Conservation (phyloP, 495 filamentous ascomycete genomes). For the Penicillium cataractarum region DNA sequence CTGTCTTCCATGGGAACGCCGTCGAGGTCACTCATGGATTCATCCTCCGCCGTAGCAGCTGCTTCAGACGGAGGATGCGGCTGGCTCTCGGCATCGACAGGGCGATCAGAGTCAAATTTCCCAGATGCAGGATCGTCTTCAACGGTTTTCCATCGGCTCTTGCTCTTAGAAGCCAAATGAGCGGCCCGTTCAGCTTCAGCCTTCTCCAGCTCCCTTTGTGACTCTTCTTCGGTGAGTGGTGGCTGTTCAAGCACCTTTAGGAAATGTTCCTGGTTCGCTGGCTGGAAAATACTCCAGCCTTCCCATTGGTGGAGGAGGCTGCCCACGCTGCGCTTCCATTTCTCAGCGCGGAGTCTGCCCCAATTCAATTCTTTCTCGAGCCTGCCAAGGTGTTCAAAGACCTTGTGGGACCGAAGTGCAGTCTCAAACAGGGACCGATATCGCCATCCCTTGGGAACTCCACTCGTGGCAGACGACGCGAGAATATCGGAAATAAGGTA, state of each 20-base stretch:
- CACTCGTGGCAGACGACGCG: slow-evolving; percentile 78
- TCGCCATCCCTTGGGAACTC: slow-evolving; percentile 86
- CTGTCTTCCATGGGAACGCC: slow-evolving; percentile 58
- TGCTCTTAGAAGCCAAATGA: slow-evolving; percentile 47
- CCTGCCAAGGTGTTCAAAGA: slow-evolving; percentile 81
- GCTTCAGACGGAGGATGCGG: slow-evolving; percentile 18
- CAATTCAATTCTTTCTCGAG: slow-evolving; percentile 77
- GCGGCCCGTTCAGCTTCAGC: slow-evolving; percentile 44
- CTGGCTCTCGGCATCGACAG: slow-evolving; percentile 27
- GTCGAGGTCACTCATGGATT: slow-evolving; percentile 46
- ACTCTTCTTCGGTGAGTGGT: slow-evolving; percentile 58
- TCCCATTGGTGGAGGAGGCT: slow-evolving; percentile 81
- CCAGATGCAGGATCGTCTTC: slow-evolving; percentile 55
- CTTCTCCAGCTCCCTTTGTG: slow-evolving; percentile 55
- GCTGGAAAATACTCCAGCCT: slow-evolving; percentile 84
- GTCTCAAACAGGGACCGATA: slow-evolving; percentile 86
- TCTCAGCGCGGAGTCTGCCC: slow-evolving; percentile 83
- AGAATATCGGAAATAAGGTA: slow-evolving; percentile 90
- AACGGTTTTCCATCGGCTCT: slow-evolving; percentile 73
- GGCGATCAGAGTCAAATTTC: slow-evolving; percentile 38
- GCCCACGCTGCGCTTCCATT: slow-evolving; percentile 84
- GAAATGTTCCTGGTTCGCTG: slow-evolving; percentile 74
- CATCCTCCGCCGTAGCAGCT: slow-evolving; percentile 37
- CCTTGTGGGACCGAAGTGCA: slow-evolving; percentile 65
- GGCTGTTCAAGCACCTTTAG: slow-evolving; percentile 73